phyloP scores from a whole-genome alignment of 2,329 filamentous ascomycete species.

The Helicocarpus griseus region DNA sequence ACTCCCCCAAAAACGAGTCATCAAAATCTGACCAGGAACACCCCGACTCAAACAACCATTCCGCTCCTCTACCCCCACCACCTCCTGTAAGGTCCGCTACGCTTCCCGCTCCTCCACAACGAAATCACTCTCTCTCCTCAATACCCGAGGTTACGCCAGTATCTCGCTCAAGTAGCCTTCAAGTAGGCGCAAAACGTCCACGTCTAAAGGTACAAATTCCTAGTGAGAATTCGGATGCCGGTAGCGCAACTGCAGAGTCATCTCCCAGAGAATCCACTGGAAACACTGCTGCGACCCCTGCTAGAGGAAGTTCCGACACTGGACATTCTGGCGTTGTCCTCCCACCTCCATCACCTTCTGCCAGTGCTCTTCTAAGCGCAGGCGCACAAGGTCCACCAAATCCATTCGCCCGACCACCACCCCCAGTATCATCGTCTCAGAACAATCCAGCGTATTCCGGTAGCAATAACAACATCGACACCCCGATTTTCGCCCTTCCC shows the following conservation, averaged over 20 bases:
- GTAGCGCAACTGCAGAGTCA: conserved; percentile 64
- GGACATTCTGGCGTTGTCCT: conserved; percentile 66
- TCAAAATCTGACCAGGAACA: conserved; percentile 28
- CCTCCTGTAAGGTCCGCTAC: conserved; percentile 39
- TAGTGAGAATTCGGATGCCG: conserved; percentile 71
- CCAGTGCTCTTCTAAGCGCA: conserved; percentile 74
- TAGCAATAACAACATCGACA: conserved; percentile 41
- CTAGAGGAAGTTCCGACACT: conserved; percentile 43
- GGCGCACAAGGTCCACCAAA: conserved; percentile 90
- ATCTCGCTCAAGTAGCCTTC: conserved; percentile 66
- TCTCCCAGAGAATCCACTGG: conserved; percentile 50
- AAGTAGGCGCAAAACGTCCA: conserved; percentile 60
- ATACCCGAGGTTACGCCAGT: conserved; percentile 64
- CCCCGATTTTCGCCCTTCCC: conserved; percentile 87
- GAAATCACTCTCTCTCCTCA: conserved; percentile 48
- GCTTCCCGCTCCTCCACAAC: conserved; percentile 37
- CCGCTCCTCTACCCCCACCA: conserved; percentile 46
- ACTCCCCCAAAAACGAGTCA: conserved; percentile 36
- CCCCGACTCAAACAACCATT: conserved; percentile 54
- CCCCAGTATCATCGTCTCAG: conserved; percentile 43
- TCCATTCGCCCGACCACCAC: conserved; percentile 81
- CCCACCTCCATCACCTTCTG: conserved; percentile 85
- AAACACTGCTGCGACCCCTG: conserved; percentile 46
- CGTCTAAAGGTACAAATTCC: conserved; percentile 91
- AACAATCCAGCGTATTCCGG: conserved; percentile 34